phyloP scores from a whole-genome alignment of 164 flowering plant genomes.

The Nelumbo lutea region DNA sequence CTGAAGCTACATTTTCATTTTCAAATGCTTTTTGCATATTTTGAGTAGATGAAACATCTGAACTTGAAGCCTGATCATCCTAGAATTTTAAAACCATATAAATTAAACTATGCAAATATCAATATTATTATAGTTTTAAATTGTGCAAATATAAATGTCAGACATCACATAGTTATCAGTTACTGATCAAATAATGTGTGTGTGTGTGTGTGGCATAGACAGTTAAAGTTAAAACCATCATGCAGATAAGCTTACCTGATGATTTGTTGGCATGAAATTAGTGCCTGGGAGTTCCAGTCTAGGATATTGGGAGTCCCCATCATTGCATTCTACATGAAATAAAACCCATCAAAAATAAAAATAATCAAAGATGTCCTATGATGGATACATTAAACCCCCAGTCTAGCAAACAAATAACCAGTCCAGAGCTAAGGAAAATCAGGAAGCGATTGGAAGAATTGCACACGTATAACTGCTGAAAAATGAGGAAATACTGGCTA shows the following conservation, averaged over 20 bases:
- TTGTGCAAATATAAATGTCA: neutral
- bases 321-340: conserved; percentile 44
- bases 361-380: too few relatives aligned
- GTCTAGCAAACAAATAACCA: too few relatives aligned
- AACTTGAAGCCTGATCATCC: conserved; percentile 31
- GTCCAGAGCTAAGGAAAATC: too few relatives aligned
- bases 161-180: neutral
- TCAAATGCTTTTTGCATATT: conserved; percentile 16
- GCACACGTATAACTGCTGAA: too few relatives aligned
- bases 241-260: conserved; percentile 32
- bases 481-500: too few relatives aligned
- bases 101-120: too few relatives aligned
- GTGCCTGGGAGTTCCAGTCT: conserved; percentile 61
- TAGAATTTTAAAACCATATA: conserved; percentile 2
- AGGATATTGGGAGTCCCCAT: conserved; percentile 65
- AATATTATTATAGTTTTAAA: too few relatives aligned
- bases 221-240: neutral
- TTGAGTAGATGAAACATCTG: conserved; percentile 19
- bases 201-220: too few relatives aligned
- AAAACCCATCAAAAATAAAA: conserved; percentile 1
- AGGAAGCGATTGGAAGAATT: too few relatives aligned
- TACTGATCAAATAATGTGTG: neutral
- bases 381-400: too few relatives aligned
- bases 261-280: conserved; percentile 43
- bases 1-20: conserved; percentile 30